Evolutionary conservation across 208 protist genomes (phyloP), one percentile per base, ranked within the genome.

Genomic region (Acanthamoeba rhysodes): DNA sequence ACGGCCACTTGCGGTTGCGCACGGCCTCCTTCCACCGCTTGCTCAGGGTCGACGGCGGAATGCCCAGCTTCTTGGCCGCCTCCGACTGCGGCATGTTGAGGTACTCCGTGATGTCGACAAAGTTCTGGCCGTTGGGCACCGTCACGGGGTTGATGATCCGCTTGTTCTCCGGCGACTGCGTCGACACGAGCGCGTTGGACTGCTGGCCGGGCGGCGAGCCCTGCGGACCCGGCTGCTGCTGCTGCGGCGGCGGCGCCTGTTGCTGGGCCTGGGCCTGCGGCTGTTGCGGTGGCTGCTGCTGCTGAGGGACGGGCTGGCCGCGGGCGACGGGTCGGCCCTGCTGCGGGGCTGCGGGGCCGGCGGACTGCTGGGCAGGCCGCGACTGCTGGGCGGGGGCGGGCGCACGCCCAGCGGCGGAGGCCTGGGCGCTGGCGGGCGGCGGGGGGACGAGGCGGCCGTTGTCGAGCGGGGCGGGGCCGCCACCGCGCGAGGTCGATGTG

Each of bases 21-120:
- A 96, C 96, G 18, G 96, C 96, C 72, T 97, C 96, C 93, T 97
- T 97, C 96, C 96, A 97, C 29, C 96, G 48, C 66, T 97, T 97
- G 62, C 94, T 96, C 3, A 97, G 94, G 16, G 96, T 97, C 24
- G 96, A 97, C 24, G 96, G 95, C 37, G 96, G 96, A 24, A 97
- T 97, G 34, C 94, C 84, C 12, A 97, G 57, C 84, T 96, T 96
- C 41, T 96, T 95, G 45, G 96, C 96, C 8, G 96, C 96, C 24
- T 97, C 94, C 9, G 48, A 64, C 92, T 97, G 96, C 14, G 96
- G 95, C n/a, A 96, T 91, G 50, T 95, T 96, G 22, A 97, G 80
- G 53, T 96, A 96, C 37, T 96, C 95, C 0, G 96, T 96, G 93
- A 97, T 97, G 68, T 97, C 96, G n/a, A 97, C 95, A 66, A 96